These are phyloP conservation scores for Gossypium mustelinum DNA, from an alignment of 345 rosid species.

Conservation along the genomic window DNA sequence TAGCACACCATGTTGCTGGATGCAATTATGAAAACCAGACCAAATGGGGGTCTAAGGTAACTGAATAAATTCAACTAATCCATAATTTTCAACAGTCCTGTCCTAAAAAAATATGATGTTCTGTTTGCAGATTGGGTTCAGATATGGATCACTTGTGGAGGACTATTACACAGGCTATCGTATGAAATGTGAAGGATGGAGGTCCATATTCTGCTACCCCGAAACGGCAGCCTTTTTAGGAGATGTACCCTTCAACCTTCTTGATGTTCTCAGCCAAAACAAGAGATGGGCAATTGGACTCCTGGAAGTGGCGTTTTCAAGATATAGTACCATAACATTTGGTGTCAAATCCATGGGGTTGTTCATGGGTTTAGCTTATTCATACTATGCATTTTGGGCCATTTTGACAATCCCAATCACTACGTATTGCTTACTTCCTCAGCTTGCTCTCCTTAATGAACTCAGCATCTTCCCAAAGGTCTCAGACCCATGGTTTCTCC, in stretches of 20 bases:
- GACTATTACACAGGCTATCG: conserved; percentile 44
- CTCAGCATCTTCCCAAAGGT: conserved; percentile 43
- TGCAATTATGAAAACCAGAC: conserved; percentile 52
- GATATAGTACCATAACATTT: conserved; percentile 31
- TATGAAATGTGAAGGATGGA: conserved; percentile 58
- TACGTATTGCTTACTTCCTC: conserved; percentile 50
- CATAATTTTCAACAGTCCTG: neutral
- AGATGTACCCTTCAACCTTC: conserved; percentile 32
- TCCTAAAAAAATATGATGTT: neutral
- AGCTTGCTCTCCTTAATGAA: conserved; percentile 43
- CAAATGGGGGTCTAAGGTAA: conserved; percentile 72
- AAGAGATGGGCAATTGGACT: conserved; percentile 55
- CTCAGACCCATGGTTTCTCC: conserved; percentile 53
- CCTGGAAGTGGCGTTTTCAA: conserved; percentile 29
- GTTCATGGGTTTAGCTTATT: conserved; percentile 29
- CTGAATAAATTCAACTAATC: neutral
- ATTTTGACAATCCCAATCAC: conserved; percentile 33
- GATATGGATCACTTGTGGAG: conserved; percentile 57
- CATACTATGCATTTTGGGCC: conserved; percentile 37
- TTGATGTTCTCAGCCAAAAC: conserved; percentile 36
- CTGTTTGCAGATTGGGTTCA: conserved; percentile 44
- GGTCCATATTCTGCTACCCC: conserved; percentile 43
- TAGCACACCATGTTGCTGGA: conserved; percentile 52
- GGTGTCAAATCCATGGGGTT: conserved; percentile 33
- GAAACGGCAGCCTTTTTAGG: conserved; percentile 48